Percentiles rank a stretch among this genome's conserved stretches.
Conservation (phyloP, 345 rosid genomes). For the Crucihimalaya himalaica region DNA sequence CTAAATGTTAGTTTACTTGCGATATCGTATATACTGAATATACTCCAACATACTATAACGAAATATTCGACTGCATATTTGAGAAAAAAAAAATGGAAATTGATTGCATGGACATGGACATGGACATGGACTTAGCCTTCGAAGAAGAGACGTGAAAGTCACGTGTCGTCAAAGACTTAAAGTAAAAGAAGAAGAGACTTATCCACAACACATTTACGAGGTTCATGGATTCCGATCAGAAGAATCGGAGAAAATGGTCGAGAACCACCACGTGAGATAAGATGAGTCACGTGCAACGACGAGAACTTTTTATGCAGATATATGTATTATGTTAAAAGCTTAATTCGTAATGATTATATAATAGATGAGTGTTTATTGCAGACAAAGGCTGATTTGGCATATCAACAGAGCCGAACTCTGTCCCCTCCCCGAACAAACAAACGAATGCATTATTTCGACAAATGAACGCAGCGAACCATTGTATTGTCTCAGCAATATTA, state of each 20-base stretch:
- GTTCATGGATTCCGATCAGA: slow-evolving; percentile 17
- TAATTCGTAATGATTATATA: neutral
- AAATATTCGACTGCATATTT: neutral
- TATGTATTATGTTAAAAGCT: neutral
- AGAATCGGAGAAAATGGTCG: neutral
- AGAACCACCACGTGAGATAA: slow-evolving; percentile 25
- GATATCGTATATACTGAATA: neutral
- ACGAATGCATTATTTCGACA: slow-evolving; percentile 20
- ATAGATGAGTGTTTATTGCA: neutral
- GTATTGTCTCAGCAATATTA: neutral
- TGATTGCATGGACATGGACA: neutral
- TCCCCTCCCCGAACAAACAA: slow-evolving; percentile 14
- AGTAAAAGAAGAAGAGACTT: slow-evolving; percentile 11
- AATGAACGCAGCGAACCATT: neutral
- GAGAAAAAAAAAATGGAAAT: neutral
- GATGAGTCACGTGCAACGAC: slow-evolving; percentile 13
- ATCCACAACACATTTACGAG: slow-evolving; percentile 21
- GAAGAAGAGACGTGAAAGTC: slow-evolving; percentile 5
- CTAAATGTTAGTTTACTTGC: neutral
- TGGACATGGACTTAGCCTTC: neutral
- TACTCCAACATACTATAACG: neutral
- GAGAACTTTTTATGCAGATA: neutral
- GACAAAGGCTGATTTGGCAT: slow-evolving; percentile 20
- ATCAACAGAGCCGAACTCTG: neutral
- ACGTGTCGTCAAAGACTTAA: slow-evolving; percentile 25